Conservation (phyloP, 2,329 filamentous ascomycete genomes). For the Metarhizium album region DNA sequence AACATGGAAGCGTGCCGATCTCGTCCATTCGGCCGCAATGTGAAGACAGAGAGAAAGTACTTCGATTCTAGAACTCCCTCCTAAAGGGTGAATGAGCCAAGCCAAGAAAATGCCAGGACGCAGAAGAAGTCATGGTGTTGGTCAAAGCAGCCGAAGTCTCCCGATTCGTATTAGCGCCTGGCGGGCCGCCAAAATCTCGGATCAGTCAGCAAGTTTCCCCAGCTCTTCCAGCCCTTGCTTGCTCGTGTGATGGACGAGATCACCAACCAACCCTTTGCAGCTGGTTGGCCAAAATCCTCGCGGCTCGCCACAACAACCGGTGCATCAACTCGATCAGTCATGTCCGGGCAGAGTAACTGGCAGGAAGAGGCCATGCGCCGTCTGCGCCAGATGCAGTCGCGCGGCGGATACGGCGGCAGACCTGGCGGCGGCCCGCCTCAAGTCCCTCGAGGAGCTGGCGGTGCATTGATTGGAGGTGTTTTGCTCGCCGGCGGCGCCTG, state of each 20-base stretch:
- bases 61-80: not conserved
- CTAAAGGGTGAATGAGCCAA: not conserved
- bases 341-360: conserved; percentile 29
- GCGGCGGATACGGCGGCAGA: conserved; percentile 31
- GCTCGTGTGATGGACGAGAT: conserved; percentile 1
- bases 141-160: not conserved
- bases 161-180: not conserved
- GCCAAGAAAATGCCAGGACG: not conserved
- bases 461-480: conserved; percentile 29
- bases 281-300: not conserved
- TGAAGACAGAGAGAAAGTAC: not conserved
- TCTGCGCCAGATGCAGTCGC: conserved; percentile 36
- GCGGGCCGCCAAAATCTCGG: not conserved
- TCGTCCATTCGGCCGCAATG: not conserved
- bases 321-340: conserved; percentile 7
- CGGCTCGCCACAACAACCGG: not conserved
- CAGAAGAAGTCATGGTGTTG: not conserved
- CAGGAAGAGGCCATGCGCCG: conserved; percentile 41
- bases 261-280: not conserved
- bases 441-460: conserved; percentile 28
- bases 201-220: conserved; percentile 5
- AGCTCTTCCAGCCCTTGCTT: not conserved
- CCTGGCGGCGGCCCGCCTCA: conserved; percentile 27
- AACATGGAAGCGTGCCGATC: not conserved
- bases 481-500: conserved; percentile 38